These are phyloP conservation scores for Aureobasidium sp. DNA, from an alignment of 2,329 filamentous ascomycete species.

Conservation along the genomic window DNA sequence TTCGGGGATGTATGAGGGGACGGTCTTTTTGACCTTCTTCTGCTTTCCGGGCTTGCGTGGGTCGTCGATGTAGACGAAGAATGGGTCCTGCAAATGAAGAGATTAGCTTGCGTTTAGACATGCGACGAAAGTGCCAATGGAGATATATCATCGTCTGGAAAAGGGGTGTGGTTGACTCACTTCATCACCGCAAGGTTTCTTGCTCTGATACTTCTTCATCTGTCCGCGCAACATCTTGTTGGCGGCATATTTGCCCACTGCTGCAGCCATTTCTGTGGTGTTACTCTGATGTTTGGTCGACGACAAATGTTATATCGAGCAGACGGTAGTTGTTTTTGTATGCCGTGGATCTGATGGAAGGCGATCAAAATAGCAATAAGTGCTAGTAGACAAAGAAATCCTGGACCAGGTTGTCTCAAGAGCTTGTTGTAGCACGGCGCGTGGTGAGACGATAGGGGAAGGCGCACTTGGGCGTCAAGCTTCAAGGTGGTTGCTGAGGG, in stretches of 20 bases:
- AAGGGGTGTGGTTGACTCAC: conserved; percentile 27
- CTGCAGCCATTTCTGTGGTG: conserved; percentile 34
- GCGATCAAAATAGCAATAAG: background rate
- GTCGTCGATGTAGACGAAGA: conserved; percentile 75
- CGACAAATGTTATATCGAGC: background rate
- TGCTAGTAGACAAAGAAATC: background rate
- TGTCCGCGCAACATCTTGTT: conserved; percentile 43
- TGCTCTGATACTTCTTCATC: conserved; percentile 41
- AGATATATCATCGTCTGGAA: background rate
- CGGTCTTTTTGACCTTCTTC: conserved; percentile 78
- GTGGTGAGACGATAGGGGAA: conserved; percentile 5
- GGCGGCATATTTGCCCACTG: conserved; percentile 43
- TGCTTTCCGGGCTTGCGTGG: conserved; percentile 64
- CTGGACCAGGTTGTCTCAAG: background rate
- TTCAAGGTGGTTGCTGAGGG: conserved; percentile 9
- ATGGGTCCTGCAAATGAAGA: conserved; percentile 62
- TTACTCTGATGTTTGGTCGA: background rate
- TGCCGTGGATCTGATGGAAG: background rate
- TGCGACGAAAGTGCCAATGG: background rate
- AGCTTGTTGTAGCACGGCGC: background rate
- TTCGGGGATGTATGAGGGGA: conserved; percentile 73
- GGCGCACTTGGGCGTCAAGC: conserved; percentile 1
- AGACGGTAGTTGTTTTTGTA: background rate
- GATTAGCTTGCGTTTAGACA: background rate
- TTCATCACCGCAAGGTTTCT: conserved; percentile 34